A percentile compares a stretch with the other conserved stretches of the same genome.
phyloP scores from a whole-genome alignment of 2,329 filamentous ascomycete genomes.

The Phaeophleospora eucalypticola region DNA sequence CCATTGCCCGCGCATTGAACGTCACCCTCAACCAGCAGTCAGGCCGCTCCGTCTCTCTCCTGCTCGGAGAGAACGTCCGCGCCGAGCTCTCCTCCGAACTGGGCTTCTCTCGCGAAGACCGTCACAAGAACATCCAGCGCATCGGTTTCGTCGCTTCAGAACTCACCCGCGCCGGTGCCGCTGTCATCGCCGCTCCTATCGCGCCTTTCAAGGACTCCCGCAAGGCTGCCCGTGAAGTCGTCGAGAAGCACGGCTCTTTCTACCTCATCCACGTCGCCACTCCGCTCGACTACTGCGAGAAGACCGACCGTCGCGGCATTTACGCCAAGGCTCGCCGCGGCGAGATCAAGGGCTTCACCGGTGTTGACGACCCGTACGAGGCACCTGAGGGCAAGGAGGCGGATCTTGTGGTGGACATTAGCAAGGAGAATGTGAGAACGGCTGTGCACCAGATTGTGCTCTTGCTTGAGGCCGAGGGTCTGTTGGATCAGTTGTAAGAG shows the following conservation, averaged over 20 bases:
- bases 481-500: conserved; percentile 63
- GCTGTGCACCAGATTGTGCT: conserved; percentile 97
- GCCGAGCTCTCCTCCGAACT: conserved; percentile 90
- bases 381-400: conserved; percentile 73
- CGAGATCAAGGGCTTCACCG: conserved; percentile 97
- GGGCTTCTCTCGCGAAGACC: conserved; percentile 89
- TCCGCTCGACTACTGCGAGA: conserved; percentile 85
- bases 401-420: conserved; percentile 77
- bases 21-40: conserved; percentile 98
- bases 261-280: conserved; percentile 95
- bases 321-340: conserved; percentile 79
- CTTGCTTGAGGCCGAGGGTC: conserved; percentile 81
- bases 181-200: conserved; percentile 94
- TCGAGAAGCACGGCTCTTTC: conserved; percentile 86
- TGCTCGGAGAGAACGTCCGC: conserved; percentile 93
- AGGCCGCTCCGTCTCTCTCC: conserved; percentile 86
- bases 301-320: conserved; percentile 88
- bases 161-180: conserved; percentile 85
- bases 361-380: conserved; percentile 97
- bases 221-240: conserved; percentile 71
- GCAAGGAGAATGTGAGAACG: conserved; percentile 82
- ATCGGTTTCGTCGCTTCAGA: conserved; percentile 96
- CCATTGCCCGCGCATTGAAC: conserved; percentile 90
- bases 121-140: conserved; percentile 89
- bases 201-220: conserved; percentile 83